Evolutionary conservation across 345 rosid species (phyloP), one percentile per base, ranked within the genome.

Genomic region (Eucalyptus sp.): DNA sequence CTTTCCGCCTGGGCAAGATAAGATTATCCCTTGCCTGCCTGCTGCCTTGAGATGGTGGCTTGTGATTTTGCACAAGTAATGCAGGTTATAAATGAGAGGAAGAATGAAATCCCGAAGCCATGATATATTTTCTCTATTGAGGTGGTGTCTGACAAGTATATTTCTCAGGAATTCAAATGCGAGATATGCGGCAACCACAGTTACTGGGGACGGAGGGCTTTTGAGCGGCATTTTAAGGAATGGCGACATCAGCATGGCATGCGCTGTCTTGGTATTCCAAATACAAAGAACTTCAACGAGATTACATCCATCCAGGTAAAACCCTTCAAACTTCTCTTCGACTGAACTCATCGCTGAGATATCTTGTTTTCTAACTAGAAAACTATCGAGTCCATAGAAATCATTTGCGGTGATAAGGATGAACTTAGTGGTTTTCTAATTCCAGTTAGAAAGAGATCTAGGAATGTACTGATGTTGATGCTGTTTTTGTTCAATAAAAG

Each of bases 231-330:
- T 92, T 98, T 98, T 91, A 97, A 98, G 95, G 99, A 98, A 92
- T 95, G 95, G 96, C 95, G 97, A 31, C 99, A 98, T 94, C 99
- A 98, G 89, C 99, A 98, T 90, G 99, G 99, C 81, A 98, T 98
- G 99, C 99, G 99, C 50, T 98, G 99, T 91, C 93, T 97, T 86
- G 99, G 99, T 89, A 98, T 98, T 88, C 99, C 99, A 60, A 98
- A 98, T 94, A 98, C 99, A 51, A 98, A 98, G 93, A 98, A 98
- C 93, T 98, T 98, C 89, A 98, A 98, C 22, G 99, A 98, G 92
- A 96, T 98, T 92, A 98, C 99, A 33, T 96, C 98, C 2, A 98
- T 98, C 68, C 94, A 93, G 95, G 99, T 97, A 90, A 49, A 10
- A 62, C 68, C 49, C 58, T 68, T 50, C 46, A 50, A 41, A 51